Conservation (phyloP, 257 asterid species). For the Fraxinus cuspidata region DNA sequence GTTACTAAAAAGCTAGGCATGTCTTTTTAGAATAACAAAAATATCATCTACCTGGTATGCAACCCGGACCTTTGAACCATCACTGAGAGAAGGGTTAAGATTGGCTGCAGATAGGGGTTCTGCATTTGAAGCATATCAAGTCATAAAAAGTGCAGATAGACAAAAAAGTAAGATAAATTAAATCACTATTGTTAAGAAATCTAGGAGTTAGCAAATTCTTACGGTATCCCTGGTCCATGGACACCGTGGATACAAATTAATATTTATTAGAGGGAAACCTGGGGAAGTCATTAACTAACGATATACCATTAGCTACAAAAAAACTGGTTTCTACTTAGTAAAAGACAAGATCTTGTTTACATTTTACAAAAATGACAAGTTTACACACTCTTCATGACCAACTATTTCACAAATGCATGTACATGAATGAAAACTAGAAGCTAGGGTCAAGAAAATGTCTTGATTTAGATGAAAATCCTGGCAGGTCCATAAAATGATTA, state of each 20-base stretch:
- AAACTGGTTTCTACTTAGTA: not conserved
- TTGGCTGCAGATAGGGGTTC: conserved; percentile 78
- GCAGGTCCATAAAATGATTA: not conserved
- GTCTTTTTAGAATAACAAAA: not conserved
- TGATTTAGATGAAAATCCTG: not conserved
- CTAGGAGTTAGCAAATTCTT: not conserved
- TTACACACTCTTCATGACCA: not conserved
- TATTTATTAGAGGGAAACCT: not conserved
- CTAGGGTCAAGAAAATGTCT: not conserved
- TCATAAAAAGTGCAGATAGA: not conserved
- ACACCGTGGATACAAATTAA: not conserved
- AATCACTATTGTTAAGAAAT: not conserved
- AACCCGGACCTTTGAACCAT: conserved; percentile 68
- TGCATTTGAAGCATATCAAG: conserved; percentile 33
- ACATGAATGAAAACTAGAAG: conserved; percentile 8
- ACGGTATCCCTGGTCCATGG: not conserved
- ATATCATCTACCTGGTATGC: conserved; percentile 77
- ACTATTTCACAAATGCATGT: not conserved
- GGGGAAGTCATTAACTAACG: not conserved
- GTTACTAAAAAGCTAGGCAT: not conserved
- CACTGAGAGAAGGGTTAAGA: conserved; percentile 36
- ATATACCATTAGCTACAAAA: not conserved
- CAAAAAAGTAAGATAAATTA: conserved; percentile 18
- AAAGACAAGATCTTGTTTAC: not conserved
- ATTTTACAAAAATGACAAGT: not conserved